phyloP scores from a whole-genome alignment of 1,139 yeast species.

The Debaryomyces psychrophilus region DNA sequence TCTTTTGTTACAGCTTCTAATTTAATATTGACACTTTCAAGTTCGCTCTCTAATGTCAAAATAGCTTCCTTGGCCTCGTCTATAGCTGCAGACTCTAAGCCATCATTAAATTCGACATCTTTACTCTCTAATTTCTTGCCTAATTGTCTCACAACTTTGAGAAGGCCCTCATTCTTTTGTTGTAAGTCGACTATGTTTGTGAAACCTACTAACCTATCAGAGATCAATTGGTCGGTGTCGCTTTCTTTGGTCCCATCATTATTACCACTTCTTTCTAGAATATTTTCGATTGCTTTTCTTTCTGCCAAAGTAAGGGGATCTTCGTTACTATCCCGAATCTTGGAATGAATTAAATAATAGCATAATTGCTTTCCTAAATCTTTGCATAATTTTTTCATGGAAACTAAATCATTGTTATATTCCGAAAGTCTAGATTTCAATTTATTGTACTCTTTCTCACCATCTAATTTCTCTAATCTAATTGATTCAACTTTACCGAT shows the following conservation, averaged over 20 bases:
- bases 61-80: slow-evolving; percentile 81
- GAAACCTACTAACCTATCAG: slow-evolving; percentile 75
- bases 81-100: slow-evolving; percentile 59
- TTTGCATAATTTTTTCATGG: slow-evolving; percentile 57
- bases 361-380: slow-evolving; percentile 85
- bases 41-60: slow-evolving; percentile 62
- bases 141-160: slow-evolving; percentile 66
- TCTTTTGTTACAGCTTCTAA: slow-evolving; percentile 60
- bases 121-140: slow-evolving; percentile 68
- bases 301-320: slow-evolving; percentile 65
- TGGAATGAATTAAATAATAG: slow-evolving; percentile 66
- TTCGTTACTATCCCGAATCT: slow-evolving; percentile 52
- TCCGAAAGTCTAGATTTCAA: slow-evolving; percentile 33
- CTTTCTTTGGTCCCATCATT: slow-evolving; percentile 40
- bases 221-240: slow-evolving; percentile 72
- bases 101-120: slow-evolving; percentile 43
- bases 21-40: slow-evolving; percentile 53
- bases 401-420: slow-evolving; percentile 43
- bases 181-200: slow-evolving; percentile 68
- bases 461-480: slow-evolving; percentile 45
- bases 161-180: slow-evolving; percentile 70
- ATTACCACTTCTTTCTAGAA: slow-evolving; percentile 42
- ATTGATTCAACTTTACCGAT: slow-evolving; percentile 41
- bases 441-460: slow-evolving; percentile 38
- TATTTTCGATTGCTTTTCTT: slow-evolving; percentile 52